Base-by-base conservation (phyloP, 768 basidiomycete genomes). In the Boletellus emodensis region DNA sequence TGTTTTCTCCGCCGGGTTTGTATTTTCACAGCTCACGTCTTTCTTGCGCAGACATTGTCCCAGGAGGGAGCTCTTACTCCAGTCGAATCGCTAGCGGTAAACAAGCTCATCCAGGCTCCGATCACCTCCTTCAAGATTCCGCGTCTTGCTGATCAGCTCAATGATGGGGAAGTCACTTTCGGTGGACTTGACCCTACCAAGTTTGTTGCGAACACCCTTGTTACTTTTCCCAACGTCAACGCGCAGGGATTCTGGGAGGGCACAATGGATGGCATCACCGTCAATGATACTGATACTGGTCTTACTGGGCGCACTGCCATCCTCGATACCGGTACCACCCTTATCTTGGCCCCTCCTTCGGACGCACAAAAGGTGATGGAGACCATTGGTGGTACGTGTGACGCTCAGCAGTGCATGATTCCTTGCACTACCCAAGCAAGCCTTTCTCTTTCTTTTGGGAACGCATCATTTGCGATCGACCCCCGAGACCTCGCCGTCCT, bases 121-220 rank as follows among this genome's bases (percentile, higher is more conserved):
- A 85, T 93, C 61, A 79, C 82, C 10, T 87, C 88, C 9, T 91
- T 79, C 79, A 91, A 87, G 71, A 82, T 94, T 49, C 76, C 87
- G 3, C 86, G 91, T 50, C 70, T 85, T 32, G 74, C 78, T 9
- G 89, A 92, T 62, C 70, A 76, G 58, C 63, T 69, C 17, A 71
- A 78, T 48, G 85, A 90, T 57, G 90, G 90, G 44, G 78, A 90
- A 69, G 77, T 93, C 51, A 90, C 90, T 8, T 87, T 94, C 55
- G 91, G 90, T 32, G 85, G 78, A 12, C 75, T 90, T 32, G 87
- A 93, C 67, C 12, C 70, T 9, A 72, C 78, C 54, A 90, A 91
- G 68, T 88, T 90, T 64, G 76, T 83, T 56, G 48, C 74, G 6
- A 52, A 59, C 15, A 83, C 87, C 3, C 72, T 88, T 34, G 73